Base-by-base conservation (phyloP, 148 eudicot species). In the Cornus florida region DNA sequence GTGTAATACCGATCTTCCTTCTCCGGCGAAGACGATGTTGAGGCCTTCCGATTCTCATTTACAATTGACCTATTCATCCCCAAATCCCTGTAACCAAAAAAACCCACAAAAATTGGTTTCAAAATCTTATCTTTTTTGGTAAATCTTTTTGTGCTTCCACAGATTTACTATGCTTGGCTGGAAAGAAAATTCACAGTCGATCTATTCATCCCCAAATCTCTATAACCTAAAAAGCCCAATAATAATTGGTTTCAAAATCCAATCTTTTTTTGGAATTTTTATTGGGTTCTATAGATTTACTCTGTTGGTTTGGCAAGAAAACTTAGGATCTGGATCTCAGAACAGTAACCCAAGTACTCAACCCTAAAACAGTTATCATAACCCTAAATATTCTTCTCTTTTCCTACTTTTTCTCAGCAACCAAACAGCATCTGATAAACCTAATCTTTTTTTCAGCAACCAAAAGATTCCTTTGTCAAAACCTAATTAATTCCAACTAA, bases 1-100 rank as follows among this genome's bases (percentile, higher is more conserved):
- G 93, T 84, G 77, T 94, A 91, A 72, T 90, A 91, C 75, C 95
- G 82, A 76, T 94, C 98, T 78, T 92, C 97, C 79, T 92, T 91
- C 76, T 90, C 95, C 3, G 95, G 94, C n/a, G 95, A 93, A 4
- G 79, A 50, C 7, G 88, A 83, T 39, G 80, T 75, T 0, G 85
- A 76, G 41, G 72, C 77, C 70, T 82, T 86, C 20, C 72, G 79
- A 65, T 69, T 72, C 56, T 85, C 85, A 10, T 57, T 82, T 35
- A 75, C 69, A 56, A 35, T 70, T 24, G 84, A 83, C 75, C 78
- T 82, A 73, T 67, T 77, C 76, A 74, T 72, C 56, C 80, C 87
- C 66, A 82, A 77, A 64, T 83, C 87, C 82, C 91, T 89, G 68
- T 31, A 33, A 81, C 24, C 67, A 73, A 81, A 38, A 43, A 64